A percentile compares a stretch with the other conserved stretches of the same genome.
These are phyloP conservation scores for Fusarium sp. DNA, from an alignment of 2,329 filamentous ascomycete genomes.

Conservation along the genomic window DNA sequence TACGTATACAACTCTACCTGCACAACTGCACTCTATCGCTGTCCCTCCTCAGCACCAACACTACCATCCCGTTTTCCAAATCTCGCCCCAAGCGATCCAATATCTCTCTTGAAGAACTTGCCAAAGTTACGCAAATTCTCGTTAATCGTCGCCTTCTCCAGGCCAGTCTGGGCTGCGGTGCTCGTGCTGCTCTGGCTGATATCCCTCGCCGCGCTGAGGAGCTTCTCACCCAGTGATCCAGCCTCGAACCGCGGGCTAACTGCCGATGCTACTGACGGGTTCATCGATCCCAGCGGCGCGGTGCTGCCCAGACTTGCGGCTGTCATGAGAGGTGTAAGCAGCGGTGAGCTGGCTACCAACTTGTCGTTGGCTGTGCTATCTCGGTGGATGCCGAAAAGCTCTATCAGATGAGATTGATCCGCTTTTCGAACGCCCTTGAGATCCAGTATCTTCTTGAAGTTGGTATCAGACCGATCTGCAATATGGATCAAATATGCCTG, in stretches of 20 bases:
- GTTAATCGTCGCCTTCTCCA: conserved; percentile 80
- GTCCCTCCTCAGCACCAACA: conserved; percentile 48
- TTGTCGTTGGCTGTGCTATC: conserved; percentile 80
- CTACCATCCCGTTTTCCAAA: conserved; percentile 75
- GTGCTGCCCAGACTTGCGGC: conserved; percentile 56
- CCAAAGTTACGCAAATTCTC: conserved; percentile 96
- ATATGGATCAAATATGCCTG: conserved; percentile 99
- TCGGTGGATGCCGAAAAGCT: conserved; percentile 85
- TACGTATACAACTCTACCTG: neutral
- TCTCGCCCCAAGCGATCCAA: conserved; percentile 79
- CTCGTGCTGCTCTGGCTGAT: conserved; percentile 71
- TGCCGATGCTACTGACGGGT: conserved; percentile 58
- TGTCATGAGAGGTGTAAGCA: conserved; percentile 76
- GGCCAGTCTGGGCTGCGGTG: conserved; percentile 56
- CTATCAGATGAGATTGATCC: conserved; percentile 85
- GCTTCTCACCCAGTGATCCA: conserved; percentile 83
- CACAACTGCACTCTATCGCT: conserved; percentile 26
- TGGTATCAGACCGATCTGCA: conserved; percentile 89
- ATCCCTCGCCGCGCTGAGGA: conserved; percentile 89
- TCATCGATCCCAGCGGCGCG: conserved; percentile 57
- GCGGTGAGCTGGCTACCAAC: conserved; percentile 76
- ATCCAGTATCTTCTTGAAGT: conserved; percentile 96
- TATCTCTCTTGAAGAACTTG: conserved; percentile 93
- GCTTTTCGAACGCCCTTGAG: conserved; percentile 90
- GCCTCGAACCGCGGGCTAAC: conserved; percentile 78